These are phyloP conservation scores for Ogataea henricii DNA, from an alignment of 805 yeast species.

Conservation along the genomic window DNA sequence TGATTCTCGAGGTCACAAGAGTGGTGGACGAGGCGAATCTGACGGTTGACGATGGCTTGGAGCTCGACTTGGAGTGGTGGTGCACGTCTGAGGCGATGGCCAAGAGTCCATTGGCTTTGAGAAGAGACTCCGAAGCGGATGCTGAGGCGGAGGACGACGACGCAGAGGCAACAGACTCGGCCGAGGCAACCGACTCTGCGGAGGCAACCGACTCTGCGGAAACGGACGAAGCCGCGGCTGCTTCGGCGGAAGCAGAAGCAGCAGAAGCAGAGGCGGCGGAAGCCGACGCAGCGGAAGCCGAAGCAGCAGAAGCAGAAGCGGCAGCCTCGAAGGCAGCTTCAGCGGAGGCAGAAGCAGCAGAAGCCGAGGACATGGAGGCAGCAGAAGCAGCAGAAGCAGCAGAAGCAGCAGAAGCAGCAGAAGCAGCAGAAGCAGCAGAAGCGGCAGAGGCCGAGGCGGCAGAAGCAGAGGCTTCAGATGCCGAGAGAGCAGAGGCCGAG, in stretches of 20 bases:
- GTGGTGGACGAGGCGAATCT: slow-evolving; percentile 28
- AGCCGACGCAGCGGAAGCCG: slow-evolving; percentile 25
- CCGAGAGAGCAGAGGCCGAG: slow-evolving; percentile 35
- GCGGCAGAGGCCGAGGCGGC: slow-evolving; percentile 38
- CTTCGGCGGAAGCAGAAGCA: slow-evolving; percentile 24
- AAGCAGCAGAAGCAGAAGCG: slow-evolving; percentile 19
- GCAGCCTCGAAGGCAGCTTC: slow-evolving; percentile 3
- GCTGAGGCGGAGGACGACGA: background rate
- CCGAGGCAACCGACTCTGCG: slow-evolving; percentile 29
- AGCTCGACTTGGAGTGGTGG: slow-evolving; percentile 31
- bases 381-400: slow-evolving; percentile 24
- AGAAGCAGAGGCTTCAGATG: too few relatives aligned
- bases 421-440: slow-evolving; percentile 23
- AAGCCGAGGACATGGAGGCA: slow-evolving; percentile 18
- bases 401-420: slow-evolving; percentile 26
- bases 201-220: slow-evolving; percentile 8
- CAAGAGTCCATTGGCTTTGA: slow-evolving; percentile 17
- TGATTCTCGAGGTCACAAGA: slow-evolving; percentile 9
- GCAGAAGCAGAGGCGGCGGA: slow-evolving; percentile 24
- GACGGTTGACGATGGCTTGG: slow-evolving; percentile 40
- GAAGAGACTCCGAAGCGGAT: slow-evolving; percentile 6
- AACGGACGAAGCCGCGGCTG: slow-evolving; percentile 9
- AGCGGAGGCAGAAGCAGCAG: slow-evolving; percentile 23
- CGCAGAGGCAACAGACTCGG: slow-evolving; percentile 19
- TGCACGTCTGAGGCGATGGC: slow-evolving; percentile 29